A percentile compares a stretch with the other conserved stretches of the same genome.
Evolutionary conservation across 768 basidiomycete genomes (phyloP).

Genomic region (Mrakia gelida): DNA sequence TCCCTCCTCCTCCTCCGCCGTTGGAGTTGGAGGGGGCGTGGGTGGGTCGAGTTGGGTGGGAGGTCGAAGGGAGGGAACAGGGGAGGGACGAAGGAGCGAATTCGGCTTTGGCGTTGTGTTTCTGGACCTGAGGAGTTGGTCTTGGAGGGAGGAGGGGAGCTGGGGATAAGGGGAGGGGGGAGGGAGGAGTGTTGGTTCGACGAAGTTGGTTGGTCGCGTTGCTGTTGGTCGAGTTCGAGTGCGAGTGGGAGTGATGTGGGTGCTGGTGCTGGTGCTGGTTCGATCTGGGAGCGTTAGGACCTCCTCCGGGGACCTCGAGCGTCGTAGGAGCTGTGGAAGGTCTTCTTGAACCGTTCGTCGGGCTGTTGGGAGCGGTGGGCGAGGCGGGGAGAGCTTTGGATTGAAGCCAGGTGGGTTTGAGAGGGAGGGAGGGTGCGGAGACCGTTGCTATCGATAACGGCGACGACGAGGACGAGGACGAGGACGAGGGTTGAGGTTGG

Average conservation of each 20-base stretch:
- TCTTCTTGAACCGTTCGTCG: no score
- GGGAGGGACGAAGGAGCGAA: constrained; percentile 16
- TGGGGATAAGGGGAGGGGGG: not conserved
- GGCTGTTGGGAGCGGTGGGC: not conserved
- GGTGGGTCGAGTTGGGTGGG: not conserved
- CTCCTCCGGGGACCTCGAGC: no score
- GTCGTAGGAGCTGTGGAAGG: not conserved
- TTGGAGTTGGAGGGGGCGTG: not conserved
- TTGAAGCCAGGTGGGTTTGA: not conserved
- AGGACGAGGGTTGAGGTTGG: not conserved
- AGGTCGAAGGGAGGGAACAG: not conserved
- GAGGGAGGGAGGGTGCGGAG: constrained; percentile 13
- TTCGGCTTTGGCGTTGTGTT: constrained; percentile 27
- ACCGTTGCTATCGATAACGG: not conserved
- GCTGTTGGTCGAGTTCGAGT: not conserved
- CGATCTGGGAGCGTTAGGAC: not conserved
- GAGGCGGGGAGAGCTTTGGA: not conserved
- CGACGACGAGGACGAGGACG: not conserved
- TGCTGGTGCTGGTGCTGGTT: not conserved
- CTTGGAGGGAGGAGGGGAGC: constrained; percentile 27
- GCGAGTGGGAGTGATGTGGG: no score
- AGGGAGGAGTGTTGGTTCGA: constrained; percentile 2
- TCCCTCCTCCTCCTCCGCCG: not conserved
- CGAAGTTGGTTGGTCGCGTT: not conserved
- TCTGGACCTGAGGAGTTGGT: constrained; percentile 13